Evolutionary conservation across 805 yeast species (phyloP).

Genomic region (Starmerella stigmatis): DNA sequence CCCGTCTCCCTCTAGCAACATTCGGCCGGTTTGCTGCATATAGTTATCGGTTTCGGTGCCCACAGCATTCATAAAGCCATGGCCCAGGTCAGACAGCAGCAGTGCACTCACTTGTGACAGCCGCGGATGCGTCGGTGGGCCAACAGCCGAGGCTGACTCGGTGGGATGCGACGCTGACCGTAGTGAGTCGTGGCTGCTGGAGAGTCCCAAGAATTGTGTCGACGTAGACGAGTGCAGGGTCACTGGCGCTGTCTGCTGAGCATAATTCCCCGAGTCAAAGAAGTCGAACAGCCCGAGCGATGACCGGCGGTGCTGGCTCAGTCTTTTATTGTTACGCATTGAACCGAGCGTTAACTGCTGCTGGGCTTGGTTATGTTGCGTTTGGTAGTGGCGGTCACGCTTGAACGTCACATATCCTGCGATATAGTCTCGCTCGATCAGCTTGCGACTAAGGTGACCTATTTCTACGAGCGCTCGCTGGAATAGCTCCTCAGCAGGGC

Average conservation of each 20-base stretch:
- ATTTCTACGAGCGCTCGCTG: slow-evolving; percentile 32
- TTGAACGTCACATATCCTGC: slow-evolving; percentile 21
- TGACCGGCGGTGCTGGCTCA: slow-evolving; percentile 20
- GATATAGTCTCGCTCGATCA: slow-evolving; percentile 28
- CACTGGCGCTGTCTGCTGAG: slow-evolving; percentile 10
- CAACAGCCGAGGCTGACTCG: background rate
- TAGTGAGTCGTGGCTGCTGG: slow-evolving; percentile 18
- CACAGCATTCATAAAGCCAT: slow-evolving; percentile 20
- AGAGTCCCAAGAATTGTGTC: slow-evolving; percentile 17
- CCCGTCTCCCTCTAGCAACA: slow-evolving; percentile 26
- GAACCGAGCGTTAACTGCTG: background rate
- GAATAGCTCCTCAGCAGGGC: slow-evolving; percentile 31
- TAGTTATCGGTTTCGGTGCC: slow-evolving; percentile 32
- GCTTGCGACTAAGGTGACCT: slow-evolving; percentile 25
- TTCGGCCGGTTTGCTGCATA: slow-evolving; percentile 27
- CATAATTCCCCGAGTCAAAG: slow-evolving; percentile 14
- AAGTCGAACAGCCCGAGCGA: slow-evolving; percentile 22
- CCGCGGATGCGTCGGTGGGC: slow-evolving; percentile 17
- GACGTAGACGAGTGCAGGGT: slow-evolving; percentile 20
- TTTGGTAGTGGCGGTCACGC: slow-evolving; percentile 22
- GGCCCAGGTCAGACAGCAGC: slow-evolving; percentile 29
- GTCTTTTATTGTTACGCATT: slow-evolving; percentile 2
- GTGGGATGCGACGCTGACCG: background rate
- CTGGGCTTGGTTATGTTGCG: slow-evolving; percentile 12
- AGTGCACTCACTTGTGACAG: slow-evolving; percentile 21